Conservation (phyloP, 2,329 filamentous ascomycete species). For the Aspergillus japonicus region DNA sequence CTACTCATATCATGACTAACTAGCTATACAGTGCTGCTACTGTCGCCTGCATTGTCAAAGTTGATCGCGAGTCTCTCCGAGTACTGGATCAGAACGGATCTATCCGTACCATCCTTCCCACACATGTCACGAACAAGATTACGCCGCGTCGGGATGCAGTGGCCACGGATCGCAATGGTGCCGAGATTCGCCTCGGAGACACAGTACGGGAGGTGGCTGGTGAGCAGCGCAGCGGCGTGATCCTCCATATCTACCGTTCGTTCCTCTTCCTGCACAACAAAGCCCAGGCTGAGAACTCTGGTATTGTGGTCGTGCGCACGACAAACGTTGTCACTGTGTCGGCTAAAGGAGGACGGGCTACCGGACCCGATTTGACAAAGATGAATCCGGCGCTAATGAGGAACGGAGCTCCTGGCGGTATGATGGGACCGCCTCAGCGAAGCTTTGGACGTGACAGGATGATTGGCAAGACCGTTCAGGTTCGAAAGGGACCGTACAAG, state of each 20-base stretch:
- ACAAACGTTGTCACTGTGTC: slow-evolving; percentile 85
- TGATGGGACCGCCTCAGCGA: slow-evolving; percentile 66
- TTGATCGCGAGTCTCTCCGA: slow-evolving; percentile 87
- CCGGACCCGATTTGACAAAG: slow-evolving; percentile 72
- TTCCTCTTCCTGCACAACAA: slow-evolving; percentile 88
- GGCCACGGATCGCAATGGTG: slow-evolving; percentile 87
- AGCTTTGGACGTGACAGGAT: slow-evolving; percentile 74
- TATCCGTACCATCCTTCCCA: slow-evolving; percentile 77
- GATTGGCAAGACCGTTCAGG: slow-evolving; percentile 86
- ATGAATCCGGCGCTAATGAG: slow-evolving; percentile 91
- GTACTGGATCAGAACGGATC: slow-evolving; percentile 90
- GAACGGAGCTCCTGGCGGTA: slow-evolving; percentile 53
- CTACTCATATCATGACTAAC: slow-evolving; percentile 25
- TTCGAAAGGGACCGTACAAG: slow-evolving; percentile 86
- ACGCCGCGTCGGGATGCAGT: slow-evolving; percentile 80
- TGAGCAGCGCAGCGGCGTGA: slow-evolving; percentile 80
- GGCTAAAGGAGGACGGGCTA: slow-evolving; percentile 85
- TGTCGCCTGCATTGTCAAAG: slow-evolving; percentile 89
- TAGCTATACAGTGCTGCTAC: slow-evolving; percentile 64
- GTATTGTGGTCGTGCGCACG: slow-evolving; percentile 84
- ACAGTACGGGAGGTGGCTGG: slow-evolving; percentile 88
- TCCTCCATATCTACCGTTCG: slow-evolving; percentile 91
- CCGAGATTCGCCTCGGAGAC: slow-evolving; percentile 88
- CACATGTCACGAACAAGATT: slow-evolving; percentile 87
- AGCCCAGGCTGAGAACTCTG: slow-evolving; percentile 77